phyloP scores from a whole-genome alignment of 2,329 filamentous ascomycete species.

The Ceratocystis destructans region DNA sequence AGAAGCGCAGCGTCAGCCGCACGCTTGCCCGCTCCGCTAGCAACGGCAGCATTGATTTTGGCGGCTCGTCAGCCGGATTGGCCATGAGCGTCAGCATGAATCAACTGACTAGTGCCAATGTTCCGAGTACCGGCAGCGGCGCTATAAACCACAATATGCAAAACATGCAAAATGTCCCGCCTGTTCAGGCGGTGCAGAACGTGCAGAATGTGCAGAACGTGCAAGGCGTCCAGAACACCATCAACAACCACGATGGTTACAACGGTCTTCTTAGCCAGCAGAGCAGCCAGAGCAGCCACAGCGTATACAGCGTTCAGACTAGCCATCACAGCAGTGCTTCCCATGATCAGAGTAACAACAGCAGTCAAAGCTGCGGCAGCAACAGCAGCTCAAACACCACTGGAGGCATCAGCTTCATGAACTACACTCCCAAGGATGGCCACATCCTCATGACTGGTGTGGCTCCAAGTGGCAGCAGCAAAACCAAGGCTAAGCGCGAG shows the following conservation, averaged over 20 bases:
- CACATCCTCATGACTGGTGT: slow-evolving; percentile 73
- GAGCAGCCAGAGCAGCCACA: too few species aligned
- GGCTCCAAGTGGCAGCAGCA: slow-evolving; percentile 77
- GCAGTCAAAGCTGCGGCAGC: slow-evolving; percentile 19
- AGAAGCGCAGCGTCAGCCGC: not conserved
- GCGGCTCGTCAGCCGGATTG: not conserved
- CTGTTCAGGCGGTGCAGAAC: too few species aligned
- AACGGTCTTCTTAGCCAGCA: too few species aligned
- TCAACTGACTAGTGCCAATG: not conserved
- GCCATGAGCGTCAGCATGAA: not conserved
- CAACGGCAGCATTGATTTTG: not conserved
- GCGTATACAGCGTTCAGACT: too few species aligned
- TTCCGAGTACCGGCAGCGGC: not conserved
- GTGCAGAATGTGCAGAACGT: too few species aligned
- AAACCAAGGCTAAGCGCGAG: slow-evolving; percentile 88
- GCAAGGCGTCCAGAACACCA: too few species aligned
- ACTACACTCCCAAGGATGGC: slow-evolving; percentile 74
- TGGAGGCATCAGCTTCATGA: slow-evolving; percentile 50
- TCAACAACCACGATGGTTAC: not conserved
- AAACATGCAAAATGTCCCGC: too few species aligned
- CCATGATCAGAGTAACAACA: not conserved
- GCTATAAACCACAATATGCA: not conserved
- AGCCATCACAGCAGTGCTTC: too few species aligned
- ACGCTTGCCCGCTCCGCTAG: not conserved
- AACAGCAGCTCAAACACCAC: slow-evolving; percentile 22